Evolutionary conservation across 108 stramenopile genomes (phyloP).

Genomic region (Conticribra guillardii): DNA sequence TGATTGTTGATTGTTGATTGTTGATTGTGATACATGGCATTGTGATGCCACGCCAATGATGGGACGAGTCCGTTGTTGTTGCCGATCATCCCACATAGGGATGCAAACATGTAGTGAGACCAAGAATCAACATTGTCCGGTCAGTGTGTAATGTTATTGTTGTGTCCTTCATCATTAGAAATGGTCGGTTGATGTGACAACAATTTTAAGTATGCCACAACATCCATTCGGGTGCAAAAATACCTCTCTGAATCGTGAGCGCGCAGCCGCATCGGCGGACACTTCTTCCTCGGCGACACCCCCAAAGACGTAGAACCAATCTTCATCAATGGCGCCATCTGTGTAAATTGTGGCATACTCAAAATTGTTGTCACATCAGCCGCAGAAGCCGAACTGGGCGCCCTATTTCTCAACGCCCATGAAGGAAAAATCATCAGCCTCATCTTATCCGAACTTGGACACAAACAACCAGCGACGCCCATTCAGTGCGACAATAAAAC

Average conservation of each 20-base stretch:
- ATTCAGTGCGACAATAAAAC: conserved; percentile 48
- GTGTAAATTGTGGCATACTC: conserved; percentile 6
- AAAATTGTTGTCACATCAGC: conserved; percentile 31
- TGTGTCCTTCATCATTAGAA: no score
- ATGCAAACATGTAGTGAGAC: no score
- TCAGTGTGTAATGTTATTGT: no score
- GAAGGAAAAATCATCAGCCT: conserved; percentile 23
- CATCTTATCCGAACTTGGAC: conserved; percentile 43
- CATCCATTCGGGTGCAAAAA: conserved; percentile 7
- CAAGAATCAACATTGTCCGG: no score
- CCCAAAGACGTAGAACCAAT: neutral
- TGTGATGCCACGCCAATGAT: no score
- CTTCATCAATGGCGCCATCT: conserved; percentile 34
- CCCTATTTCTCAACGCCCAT: no score
- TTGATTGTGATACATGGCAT: no score
- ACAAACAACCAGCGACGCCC: conserved; percentile 52
- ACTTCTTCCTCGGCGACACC: conserved; percentile 20
- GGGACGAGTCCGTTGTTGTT: no score
- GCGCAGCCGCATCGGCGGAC: conserved; percentile 37
- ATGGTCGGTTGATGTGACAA: no score
- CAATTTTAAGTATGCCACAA: conserved; percentile 26
- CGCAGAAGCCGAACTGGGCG: conserved; percentile 54
- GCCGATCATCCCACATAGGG: no score
- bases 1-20: no score
- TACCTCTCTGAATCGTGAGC: conserved; percentile 42